Base-by-base conservation (phyloP, 768 basidiomycete genomes). In the Lactarius deliciosus region DNA sequence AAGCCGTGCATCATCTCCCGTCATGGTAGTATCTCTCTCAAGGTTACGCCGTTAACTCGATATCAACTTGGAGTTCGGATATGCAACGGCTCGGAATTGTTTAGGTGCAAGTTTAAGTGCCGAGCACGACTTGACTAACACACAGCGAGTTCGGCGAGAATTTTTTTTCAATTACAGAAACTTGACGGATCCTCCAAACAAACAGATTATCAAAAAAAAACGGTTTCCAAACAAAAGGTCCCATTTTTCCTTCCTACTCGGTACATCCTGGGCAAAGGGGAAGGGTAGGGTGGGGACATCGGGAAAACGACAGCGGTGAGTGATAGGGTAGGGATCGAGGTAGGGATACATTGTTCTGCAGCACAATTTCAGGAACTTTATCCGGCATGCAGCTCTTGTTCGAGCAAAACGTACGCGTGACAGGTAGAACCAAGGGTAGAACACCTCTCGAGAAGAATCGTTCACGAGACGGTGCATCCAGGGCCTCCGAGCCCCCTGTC, bases 71-170 rank as follows among this genome's bases (percentile, higher is more conserved):
- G 60, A 56, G 36, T 56, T 43, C 7, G 69, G 66, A 28, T 69
- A 64, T n/a, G 68, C 55, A 32, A 68, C 55, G 20, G 61, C 10
- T 34, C 2, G 34, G 32, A 34, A 67, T 30, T 7, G 30, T 6
- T 30, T 30, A 30, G 30, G 30, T 30, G 30, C 30, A 30, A 59
- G 45, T 69, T 66, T 10, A 45, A 32, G 34, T 13, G 16, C 11
- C 30, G 7, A 58, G 32, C 34, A 13, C 2, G 22, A 54, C 10
- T 40, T 20, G 32, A 20, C 36, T 10, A 38, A 5, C 20, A 45
- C 30, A 30, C 30, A 30, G 30, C 85, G 20, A 91, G 81, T 69
- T 94, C 88, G 3, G 82, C 77, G 60, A 94, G 86, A 60, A 93
- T 87, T 6, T 30, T 30, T 30, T 30, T 20, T n/a, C n/a, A 32